These are phyloP conservation scores for Mediolabrus comicus DNA, from an alignment of 108 stramenopile species.

Conservation along the genomic window DNA sequence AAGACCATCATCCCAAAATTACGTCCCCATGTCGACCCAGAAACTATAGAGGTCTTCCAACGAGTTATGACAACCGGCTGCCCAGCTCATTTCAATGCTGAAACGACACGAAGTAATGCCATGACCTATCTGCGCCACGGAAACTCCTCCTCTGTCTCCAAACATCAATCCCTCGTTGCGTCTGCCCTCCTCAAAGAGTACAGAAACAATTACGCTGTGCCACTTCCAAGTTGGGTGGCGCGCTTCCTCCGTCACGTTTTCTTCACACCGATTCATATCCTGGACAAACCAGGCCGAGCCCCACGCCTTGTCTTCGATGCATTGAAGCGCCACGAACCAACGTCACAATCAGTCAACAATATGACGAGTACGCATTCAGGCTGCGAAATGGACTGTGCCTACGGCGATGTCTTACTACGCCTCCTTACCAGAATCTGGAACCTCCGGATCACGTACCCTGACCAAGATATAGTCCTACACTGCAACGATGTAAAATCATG, in stretches of 20 bases:
- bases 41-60: neutral
- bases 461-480: neutral
- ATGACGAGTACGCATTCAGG: neutral
- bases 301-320: neutral
- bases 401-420: neutral
- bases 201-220: neutral
- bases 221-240: neutral
- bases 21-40: neutral
- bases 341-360: neutral
- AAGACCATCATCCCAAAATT: neutral
- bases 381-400: neutral
- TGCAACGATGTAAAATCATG: conserved; percentile 10
- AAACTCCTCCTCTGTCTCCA: neutral
- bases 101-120: neutral
- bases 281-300: neutral
- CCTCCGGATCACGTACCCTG: neutral
- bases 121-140: neutral
- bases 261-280: neutral
- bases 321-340: neutral
- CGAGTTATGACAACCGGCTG: neutral
- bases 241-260: neutral
- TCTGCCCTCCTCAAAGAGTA: neutral
- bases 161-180: neutral
- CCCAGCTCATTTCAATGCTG: neutral
- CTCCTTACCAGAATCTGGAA: conserved; percentile 5